A percentile compares a stretch with the other conserved stretches of the same genome.
phyloP scores from a whole-genome alignment of 345 rosid genomes.

The Murraya paniculata region DNA sequence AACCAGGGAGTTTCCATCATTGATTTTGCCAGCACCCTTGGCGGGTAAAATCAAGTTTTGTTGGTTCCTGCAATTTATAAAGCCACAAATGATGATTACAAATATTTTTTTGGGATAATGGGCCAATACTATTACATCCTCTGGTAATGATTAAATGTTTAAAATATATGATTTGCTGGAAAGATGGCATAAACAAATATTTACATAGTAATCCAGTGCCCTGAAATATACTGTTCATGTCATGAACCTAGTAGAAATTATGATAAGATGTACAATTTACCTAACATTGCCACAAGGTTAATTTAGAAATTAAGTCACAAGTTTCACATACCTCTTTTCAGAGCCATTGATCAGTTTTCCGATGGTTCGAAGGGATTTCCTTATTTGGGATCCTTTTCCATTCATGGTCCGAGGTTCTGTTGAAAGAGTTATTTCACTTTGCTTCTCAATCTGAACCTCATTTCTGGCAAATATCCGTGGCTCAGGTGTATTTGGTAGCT shows the following conservation, averaged over 20 bases:
- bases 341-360: constrained; percentile 84
- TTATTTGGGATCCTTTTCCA: constrained; percentile 71
- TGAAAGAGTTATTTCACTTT: constrained; percentile 32
- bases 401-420: constrained; percentile 41
- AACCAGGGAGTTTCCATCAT: constrained; percentile 42
- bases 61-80: constrained; percentile 36
- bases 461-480: constrained; percentile 33
- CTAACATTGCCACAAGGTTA: not conserved
- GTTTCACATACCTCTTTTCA: constrained; percentile 61
- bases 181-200: not conserved
- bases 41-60: constrained; percentile 36
- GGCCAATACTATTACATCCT: not conserved
- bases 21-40: constrained; percentile 20
- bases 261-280: not conserved
- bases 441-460: constrained; percentile 39
- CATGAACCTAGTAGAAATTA: not conserved
- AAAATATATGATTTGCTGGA: not conserved
- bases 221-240: not conserved
- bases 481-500: constrained; percentile 62
- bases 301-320: not conserved
- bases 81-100: not conserved
- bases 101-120: not conserved
- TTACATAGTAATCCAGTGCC: not conserved
- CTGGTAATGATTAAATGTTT: not conserved
- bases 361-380: constrained; percentile 79